Evolutionary conservation across 2,329 filamentous ascomycete genomes (phyloP).

Genomic region (Aspergillus puulaauensis): DNA sequence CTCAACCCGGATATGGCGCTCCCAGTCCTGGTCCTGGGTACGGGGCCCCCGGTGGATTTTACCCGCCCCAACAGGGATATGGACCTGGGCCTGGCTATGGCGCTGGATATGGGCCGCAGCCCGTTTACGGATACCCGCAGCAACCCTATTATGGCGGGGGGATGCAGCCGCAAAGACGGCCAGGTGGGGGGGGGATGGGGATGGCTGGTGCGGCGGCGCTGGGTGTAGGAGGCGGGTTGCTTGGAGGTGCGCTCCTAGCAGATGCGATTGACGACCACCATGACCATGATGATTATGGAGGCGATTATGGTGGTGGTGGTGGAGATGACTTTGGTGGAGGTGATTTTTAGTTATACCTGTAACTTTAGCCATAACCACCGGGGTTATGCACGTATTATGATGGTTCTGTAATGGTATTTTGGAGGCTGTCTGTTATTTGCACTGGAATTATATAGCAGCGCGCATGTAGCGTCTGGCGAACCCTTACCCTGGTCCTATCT

Average conservation of each 20-base stretch:
- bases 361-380: neutral
- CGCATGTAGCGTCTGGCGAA: neutral
- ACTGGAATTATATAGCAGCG: neutral
- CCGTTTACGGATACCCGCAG: constrained; percentile 39
- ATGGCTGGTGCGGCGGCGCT: constrained; percentile 71
- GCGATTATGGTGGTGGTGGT: constrained; percentile 21
- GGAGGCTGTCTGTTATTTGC: neutral
- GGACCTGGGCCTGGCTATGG: constrained; percentile 29
- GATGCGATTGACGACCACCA: constrained; percentile 61
- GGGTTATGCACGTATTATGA: neutral
- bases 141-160: constrained; percentile 33
- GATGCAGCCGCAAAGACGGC: constrained; percentile 45
- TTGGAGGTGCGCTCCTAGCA: constrained; percentile 73
- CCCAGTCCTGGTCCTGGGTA: neutral
- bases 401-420: neutral
- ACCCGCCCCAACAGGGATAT: constrained; percentile 38
- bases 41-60: constrained; percentile 16
- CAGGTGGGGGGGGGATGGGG: constrained; percentile 57
- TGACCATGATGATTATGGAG: constrained; percentile 30
- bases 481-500: neutral
- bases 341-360: constrained; percentile 7
- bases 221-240: constrained; percentile 75
- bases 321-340: constrained; percentile 10
- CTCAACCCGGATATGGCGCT: constrained; percentile 14
- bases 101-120: constrained; percentile 32